phyloP scores from a whole-genome alignment of 352 stramenopile genomes.

The Plasmopara muralis region DNA sequence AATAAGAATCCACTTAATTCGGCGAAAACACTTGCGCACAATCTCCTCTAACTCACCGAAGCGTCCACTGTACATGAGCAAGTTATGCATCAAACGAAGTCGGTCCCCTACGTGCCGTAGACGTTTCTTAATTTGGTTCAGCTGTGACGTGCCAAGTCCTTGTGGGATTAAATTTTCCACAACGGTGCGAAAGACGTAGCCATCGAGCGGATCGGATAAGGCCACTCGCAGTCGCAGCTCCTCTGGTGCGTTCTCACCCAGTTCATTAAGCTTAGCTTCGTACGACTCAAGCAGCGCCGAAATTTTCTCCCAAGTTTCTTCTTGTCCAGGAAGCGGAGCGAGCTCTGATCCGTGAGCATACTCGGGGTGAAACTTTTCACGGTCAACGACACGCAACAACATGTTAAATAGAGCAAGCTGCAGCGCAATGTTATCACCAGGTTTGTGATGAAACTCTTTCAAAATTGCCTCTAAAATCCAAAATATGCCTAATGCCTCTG shows the following conservation, averaged over 20 bases:
- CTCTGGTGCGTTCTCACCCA: constrained; percentile 56
- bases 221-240: constrained; percentile 64
- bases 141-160: constrained; percentile 70
- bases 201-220: constrained; percentile 71
- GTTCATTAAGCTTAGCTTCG: constrained; percentile 61
- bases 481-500: constrained; percentile 74
- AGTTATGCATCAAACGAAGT: constrained; percentile 83
- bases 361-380: constrained; percentile 69
- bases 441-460: constrained; percentile 84
- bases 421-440: constrained; percentile 72
- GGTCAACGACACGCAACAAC: constrained; percentile 72
- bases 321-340: constrained; percentile 56
- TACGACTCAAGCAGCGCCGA: constrained; percentile 58
- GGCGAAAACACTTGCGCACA: constrained; percentile 87
- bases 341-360: constrained; percentile 58
- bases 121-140: constrained; percentile 86
- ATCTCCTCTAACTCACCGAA: constrained; percentile 83
- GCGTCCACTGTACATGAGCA: constrained; percentile 84
- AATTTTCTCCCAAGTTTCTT: constrained; percentile 68
- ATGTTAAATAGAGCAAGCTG: constrained; percentile 85
- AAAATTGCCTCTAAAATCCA: constrained; percentile 69
- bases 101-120: constrained; percentile 81
- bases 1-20: constrained; percentile 90
- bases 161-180: constrained; percentile 83
- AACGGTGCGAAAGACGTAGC: constrained; percentile 82